Evolutionary conservation across 352 stramenopile species (phyloP).

Genomic region (Phytophthora multivora): DNA sequence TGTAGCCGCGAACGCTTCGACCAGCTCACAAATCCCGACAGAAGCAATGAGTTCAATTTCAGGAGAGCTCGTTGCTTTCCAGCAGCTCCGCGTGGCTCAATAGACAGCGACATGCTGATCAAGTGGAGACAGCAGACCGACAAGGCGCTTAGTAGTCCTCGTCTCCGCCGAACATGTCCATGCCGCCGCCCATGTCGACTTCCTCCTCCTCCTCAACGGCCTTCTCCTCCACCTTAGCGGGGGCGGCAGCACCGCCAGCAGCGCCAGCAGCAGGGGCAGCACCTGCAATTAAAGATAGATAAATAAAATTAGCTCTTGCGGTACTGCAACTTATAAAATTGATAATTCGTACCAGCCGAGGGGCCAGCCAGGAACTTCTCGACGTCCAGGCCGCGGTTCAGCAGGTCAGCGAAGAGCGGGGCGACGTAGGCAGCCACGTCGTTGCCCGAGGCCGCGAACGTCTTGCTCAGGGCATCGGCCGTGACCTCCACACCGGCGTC

Average conservation of each 20-base stretch:
- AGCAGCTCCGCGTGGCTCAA: too few relatives aligned
- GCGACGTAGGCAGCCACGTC: slow-evolving; percentile 79
- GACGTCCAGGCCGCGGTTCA: slow-evolving; percentile 80
- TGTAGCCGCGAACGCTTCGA: slow-evolving; percentile 11
- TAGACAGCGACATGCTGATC: too few relatives aligned
- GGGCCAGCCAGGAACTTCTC: slow-evolving; percentile 90
- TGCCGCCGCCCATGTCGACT: slow-evolving; percentile 80
- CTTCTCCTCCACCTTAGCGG: slow-evolving; percentile 69
- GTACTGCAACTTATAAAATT: slow-evolving; percentile 1
- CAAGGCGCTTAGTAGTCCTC: slow-evolving; percentile 78
- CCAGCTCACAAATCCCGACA: slow-evolving; percentile 1
- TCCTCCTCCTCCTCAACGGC: slow-evolving; percentile 83
- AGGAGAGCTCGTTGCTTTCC: too few relatives aligned
- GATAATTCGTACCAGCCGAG: slow-evolving; percentile 71
- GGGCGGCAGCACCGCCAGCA: slow-evolving; percentile 48
- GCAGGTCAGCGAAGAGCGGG: slow-evolving; percentile 84
- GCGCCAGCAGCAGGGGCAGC: slow-evolving; percentile 61
- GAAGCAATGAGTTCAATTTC: too few relatives aligned
- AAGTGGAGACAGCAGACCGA: slow-evolving; percentile 4
- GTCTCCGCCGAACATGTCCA: slow-evolving; percentile 90
- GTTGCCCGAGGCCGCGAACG: slow-evolving; percentile 80
- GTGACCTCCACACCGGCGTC: slow-evolving; percentile 79
- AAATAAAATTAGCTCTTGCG: background rate
- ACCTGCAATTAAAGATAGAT: slow-evolving; percentile 24
- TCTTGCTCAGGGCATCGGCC: slow-evolving; percentile 77